Evolutionary conservation across 176 grass and related monocot genomes (phyloP), one percentile per base, ranked within the genome.

Genomic region (Triticum aestivum): DNA sequence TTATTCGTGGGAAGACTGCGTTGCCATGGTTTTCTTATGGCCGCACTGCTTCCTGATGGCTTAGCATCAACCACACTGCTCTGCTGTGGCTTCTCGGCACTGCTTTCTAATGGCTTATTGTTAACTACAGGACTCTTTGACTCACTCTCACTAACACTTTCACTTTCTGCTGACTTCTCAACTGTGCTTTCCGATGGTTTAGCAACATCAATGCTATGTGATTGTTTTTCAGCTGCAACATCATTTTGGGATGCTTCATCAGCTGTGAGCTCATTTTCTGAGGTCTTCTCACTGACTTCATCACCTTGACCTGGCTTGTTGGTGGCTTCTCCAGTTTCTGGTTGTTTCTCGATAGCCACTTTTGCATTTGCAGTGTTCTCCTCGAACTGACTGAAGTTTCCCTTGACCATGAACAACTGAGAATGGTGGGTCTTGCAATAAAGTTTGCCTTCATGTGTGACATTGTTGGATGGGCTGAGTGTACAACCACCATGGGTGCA

Each of bases 341-440:
- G 5, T 77, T 56, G 79, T 24, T 92, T 84, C 72, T 89, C 76
- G 6, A 75, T 78, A 47, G 14, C 63, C 62, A 69, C 77, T 79
- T 89, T 88, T 39, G 73, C 67, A 66, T 86, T 92, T 81, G 32
- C 80, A 75, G 87, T 83, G 34, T 79, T 90, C 27, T 97, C 92
- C 61, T 94, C 87, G 52, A 95, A 92, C 73, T 88, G 89, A 80
- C 92, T 97, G 83, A 98, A 98, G 69, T 92, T 93, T 78, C 97
- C 97, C 77, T 94, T 99, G 65, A 88, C 90, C 92, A 97, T 89
- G 83, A 99, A 94, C 65, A 99, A 79, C 49, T 99, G 97, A 89
- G 92, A 89, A 82, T 98, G 93, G 35, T 98, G 94, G 73, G 91
- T 91, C 82, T 94, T 95, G 85, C 97, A 99, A 72, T 99, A 97